phyloP scores from a whole-genome alignment of 345 rosid species.

The Pelargonium nanum region DNA sequence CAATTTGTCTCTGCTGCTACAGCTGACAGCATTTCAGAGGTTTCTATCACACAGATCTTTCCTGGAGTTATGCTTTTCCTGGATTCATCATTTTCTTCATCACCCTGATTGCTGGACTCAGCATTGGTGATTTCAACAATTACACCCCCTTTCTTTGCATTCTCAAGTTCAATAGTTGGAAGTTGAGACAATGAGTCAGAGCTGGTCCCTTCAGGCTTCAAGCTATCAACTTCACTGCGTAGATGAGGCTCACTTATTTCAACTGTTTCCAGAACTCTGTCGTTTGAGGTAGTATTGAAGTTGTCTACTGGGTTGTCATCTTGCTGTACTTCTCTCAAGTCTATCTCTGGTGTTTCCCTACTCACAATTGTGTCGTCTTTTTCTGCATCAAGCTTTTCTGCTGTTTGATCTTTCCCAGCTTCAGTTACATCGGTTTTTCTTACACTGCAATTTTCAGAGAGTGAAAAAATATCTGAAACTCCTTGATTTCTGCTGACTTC shows the following conservation, averaged over 20 bases:
- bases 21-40: too few species aligned
- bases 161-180: background rate
- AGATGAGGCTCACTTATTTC: background rate
- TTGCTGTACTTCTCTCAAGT: background rate
- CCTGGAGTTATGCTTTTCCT: too few species aligned
- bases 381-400: background rate
- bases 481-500: background rate
- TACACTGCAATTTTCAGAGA: background rate
- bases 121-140: background rate
- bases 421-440: background rate
- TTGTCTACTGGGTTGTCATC: background rate
- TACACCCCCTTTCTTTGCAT: background rate
- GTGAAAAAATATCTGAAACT: background rate
- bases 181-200: background rate
- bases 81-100: background rate
- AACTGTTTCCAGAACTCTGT: background rate
- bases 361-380: background rate
- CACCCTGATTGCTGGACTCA: background rate
- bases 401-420: background rate
- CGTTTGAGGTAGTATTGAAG: background rate
- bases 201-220: background rate
- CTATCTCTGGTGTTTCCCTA: background rate
- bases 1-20: too few species aligned
- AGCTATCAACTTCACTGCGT: background rate
- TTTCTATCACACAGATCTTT: too few species aligned